These are phyloP conservation scores for Lentinus brumalis DNA, from an alignment of 768 basidiomycete genomes.

Conservation along the genomic window DNA sequence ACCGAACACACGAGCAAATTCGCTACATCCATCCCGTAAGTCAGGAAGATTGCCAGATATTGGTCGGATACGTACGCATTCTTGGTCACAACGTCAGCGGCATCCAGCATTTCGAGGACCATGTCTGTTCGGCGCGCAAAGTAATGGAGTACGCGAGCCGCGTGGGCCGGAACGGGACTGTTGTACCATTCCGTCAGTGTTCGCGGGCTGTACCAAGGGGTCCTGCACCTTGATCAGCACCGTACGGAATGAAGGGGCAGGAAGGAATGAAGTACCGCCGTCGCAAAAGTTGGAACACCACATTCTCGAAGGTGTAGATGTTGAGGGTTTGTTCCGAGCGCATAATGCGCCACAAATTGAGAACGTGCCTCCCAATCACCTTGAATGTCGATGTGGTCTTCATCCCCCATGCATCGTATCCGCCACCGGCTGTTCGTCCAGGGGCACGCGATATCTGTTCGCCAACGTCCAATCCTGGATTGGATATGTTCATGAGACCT, in stretches of 20 bases:
- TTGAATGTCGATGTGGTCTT: conserved; percentile 81
- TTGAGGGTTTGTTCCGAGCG: conserved; percentile 77
- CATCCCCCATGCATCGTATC: conserved; percentile 69
- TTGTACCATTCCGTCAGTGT: conserved; percentile 72
- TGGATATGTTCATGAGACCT: not conserved
- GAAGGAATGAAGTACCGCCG: conserved; percentile 55
- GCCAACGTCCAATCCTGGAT: conserved; percentile 68
- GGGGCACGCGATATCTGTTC: conserved; percentile 81
- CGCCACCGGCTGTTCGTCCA: conserved; percentile 35
- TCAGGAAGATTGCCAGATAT: not conserved
- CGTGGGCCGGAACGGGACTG: conserved; percentile 58
- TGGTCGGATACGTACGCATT: conserved; percentile 67
- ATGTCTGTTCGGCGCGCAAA: conserved; percentile 63
- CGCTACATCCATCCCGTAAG: conserved; percentile 47
- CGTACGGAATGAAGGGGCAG: not conserved
- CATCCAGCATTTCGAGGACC: conserved; percentile 79
- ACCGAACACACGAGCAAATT: conserved; percentile 96
- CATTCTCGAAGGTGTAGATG: conserved; percentile 89
- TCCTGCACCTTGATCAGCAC: conserved; percentile 40
- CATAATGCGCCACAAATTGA: conserved; percentile 94
- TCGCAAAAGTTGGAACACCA: conserved; percentile 77
- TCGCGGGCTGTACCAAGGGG: conserved; percentile 69
- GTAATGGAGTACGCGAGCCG: conserved; percentile 59
- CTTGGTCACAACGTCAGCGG: conserved; percentile 81
- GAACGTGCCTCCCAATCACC: conserved; percentile 84